These are phyloP conservation scores for Arthroderma sp. DNA, from an alignment of 2,329 filamentous ascomycete species.

Conservation along the genomic window DNA sequence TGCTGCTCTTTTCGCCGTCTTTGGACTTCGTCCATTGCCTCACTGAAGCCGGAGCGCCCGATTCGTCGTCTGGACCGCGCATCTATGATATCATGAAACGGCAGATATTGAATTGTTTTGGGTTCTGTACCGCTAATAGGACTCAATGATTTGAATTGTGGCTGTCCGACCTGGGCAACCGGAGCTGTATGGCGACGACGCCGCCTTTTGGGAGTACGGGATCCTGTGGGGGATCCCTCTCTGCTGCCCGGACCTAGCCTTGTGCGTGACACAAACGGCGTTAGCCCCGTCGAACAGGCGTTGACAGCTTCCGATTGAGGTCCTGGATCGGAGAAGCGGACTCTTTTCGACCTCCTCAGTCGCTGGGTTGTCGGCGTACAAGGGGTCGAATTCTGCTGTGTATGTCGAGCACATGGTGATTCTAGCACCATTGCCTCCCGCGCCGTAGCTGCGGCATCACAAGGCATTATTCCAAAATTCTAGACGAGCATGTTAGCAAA, in stretches of 20 bases:
- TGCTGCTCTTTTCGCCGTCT: conserved; percentile 23
- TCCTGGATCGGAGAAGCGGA: conserved; percentile 1
- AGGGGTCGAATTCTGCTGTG: too few relatives aligned
- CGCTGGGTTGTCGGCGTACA: background rate
- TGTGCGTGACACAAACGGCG: conserved; percentile 8
- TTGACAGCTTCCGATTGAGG: background rate
- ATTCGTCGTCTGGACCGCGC: conserved; percentile 31
- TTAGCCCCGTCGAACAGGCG: conserved; percentile 6
- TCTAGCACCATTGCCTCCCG: too few relatives aligned
- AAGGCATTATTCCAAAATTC: too few relatives aligned
- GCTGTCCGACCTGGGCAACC: background rate
- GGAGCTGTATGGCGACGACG: conserved; percentile 6
- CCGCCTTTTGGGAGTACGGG: background rate
- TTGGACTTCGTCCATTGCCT: conserved; percentile 33
- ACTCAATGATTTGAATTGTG: conserved; percentile 1
- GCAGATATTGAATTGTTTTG: conserved; percentile 22
- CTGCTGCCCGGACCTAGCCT: background rate
- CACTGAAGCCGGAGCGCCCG: conserved; percentile 31
- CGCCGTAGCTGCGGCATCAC: too few relatives aligned
- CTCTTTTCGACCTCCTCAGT: conserved; percentile 1
- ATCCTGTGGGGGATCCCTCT: too few relatives aligned
- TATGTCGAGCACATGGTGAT: too few relatives aligned
- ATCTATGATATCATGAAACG: conserved; percentile 31
- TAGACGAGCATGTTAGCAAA: too few relatives aligned
- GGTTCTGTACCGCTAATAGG: conserved; percentile 1